Base-by-base conservation (phyloP, 73 alveolate species). In the Tetrahymena borealis region DNA sequence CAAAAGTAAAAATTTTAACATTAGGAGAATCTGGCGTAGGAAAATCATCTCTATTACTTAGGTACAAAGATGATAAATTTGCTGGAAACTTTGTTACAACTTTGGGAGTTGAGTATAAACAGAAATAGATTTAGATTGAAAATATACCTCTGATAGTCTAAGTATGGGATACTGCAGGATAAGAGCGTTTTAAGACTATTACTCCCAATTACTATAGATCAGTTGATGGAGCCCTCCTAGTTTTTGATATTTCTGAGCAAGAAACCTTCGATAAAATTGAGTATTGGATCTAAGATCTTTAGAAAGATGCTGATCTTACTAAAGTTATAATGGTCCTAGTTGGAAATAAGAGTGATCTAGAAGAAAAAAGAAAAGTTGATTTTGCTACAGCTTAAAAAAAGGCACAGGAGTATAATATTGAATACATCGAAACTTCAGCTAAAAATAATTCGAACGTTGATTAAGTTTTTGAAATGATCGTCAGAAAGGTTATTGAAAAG, bases 11-110 rank as follows among this genome's bases (percentile, higher is more conserved):
- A 85, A 93, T 93, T 40, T 91, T 93, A 7, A 85, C 91, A 90
- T 85, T 93, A 39, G 99, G 99, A 7, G 99, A 97, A 39, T 95
- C 96, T 37, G 95, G 94, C 39, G 99, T 97, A 24, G 99, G 99
- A 35, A 97, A 97, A 94, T 94, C 97, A 38, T 78, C 96, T 33
- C 37, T 97, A 36, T 40, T 94, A 18, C 78, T 42, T 91, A 85
- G 96, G 40, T 91, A 96, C 91, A 93, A 92, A 24, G 94, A 96
- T 36, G 94, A 94, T 40, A 96, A 77, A 31, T 96, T 96, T 77
- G 78, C 96, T 39, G 94, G 78, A 38, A 94, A 96, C 91, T 93
- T 93, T 13, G 78, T 93, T 41, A 94, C 97, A 38, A 94, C 98
- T 33, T 91, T 96, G 11, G 98, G 98, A 41, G 98, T 96, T 39